phyloP scores from a whole-genome alignment of 108 stramenopile genomes.

The Nitzschia sp. region DNA sequence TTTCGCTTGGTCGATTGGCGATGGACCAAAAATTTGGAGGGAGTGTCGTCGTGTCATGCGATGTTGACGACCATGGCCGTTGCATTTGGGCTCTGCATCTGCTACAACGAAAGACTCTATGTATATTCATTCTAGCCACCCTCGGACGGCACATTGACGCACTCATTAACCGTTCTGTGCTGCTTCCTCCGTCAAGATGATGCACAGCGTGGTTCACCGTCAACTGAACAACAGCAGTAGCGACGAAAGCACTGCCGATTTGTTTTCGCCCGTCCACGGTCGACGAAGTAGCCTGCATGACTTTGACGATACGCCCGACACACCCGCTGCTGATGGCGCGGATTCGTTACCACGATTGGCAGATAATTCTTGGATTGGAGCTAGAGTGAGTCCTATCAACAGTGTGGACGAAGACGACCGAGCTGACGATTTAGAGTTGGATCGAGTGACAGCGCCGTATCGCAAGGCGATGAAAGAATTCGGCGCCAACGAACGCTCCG shows the following conservation, averaged over 20 bases:
- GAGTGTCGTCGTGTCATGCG: too few species aligned
- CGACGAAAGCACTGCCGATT: conserved; percentile 10
- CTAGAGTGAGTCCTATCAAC: conserved; percentile 33
- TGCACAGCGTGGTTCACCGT: conserved; percentile 21
- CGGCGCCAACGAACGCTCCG: conserved; percentile 20
- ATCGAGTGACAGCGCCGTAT: conserved; percentile 19
- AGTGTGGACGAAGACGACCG: conserved; percentile 21
- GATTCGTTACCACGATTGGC: conserved; percentile 26
- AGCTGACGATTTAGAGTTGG: conserved; percentile 14
- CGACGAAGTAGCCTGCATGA: not conserved
- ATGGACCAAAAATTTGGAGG: too few species aligned
- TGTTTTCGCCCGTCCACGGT: conserved; percentile 28
- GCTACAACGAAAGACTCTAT: too few species aligned
- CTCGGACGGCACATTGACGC: not conserved
- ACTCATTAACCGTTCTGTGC: not conserved
- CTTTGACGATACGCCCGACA: conserved; percentile 4
- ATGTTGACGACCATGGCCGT: too few species aligned
- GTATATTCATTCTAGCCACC: too few species aligned
- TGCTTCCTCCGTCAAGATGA: conserved; percentile 13
- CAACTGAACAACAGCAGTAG: conserved; percentile 1
- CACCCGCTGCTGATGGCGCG: conserved; percentile 5
- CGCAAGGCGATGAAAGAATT: conserved; percentile 13
- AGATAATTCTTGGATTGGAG: conserved; percentile 46
- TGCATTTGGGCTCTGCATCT: too few species aligned
- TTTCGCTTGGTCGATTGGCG: too few species aligned